Percentiles rank a stretch among this genome's conserved stretches.
Evolutionary conservation across 495 filamentous ascomycete species (phyloP).

Genomic region (Hypoxylon perforatum): DNA sequence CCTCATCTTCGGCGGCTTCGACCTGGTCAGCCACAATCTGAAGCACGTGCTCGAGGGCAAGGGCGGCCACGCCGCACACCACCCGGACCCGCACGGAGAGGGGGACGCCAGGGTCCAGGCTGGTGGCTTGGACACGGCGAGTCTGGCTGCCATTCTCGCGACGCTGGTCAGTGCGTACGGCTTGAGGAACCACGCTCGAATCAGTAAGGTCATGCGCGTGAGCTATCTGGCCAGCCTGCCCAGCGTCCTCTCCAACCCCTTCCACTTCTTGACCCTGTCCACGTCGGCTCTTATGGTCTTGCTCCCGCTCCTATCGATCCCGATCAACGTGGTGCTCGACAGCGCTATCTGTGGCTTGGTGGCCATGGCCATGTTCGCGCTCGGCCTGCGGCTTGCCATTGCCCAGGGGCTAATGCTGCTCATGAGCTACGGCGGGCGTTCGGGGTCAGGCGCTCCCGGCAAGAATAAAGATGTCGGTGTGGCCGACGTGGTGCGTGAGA

Average conservation of each 20-base stretch:
- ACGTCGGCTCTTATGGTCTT: slow-evolving; percentile 84
- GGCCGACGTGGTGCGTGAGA: slow-evolving; percentile 80
- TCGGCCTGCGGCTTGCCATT: slow-evolving; percentile 84
- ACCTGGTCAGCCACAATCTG: slow-evolving; percentile 90
- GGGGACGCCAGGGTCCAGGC: slow-evolving; percentile 66
- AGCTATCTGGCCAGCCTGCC: slow-evolving; percentile 80
- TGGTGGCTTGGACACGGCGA: slow-evolving; percentile 83
- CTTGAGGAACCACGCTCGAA: slow-evolving; percentile 92
- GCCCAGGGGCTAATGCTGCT: slow-evolving; percentile 92
- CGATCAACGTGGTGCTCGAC: slow-evolving; percentile 82
- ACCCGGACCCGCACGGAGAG: slow-evolving; percentile 69
- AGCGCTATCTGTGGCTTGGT: slow-evolving; percentile 81
- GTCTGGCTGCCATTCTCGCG: slow-evolving; percentile 85
- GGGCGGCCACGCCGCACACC: slow-evolving; percentile 71
- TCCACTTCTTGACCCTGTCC: slow-evolving; percentile 90
- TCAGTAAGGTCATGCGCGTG: slow-evolving; percentile 82
- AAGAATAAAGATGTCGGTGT: slow-evolving; percentile 63
- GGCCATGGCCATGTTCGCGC: slow-evolving; percentile 83
- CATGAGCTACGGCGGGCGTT: slow-evolving; percentile 75
- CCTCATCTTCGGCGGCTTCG: slow-evolving; percentile 94
- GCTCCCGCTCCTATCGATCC: slow-evolving; percentile 81
- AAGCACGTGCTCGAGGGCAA: slow-evolving; percentile 81
- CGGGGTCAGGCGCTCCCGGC: slow-evolving; percentile 18
- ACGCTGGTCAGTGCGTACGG: slow-evolving; percentile 88
- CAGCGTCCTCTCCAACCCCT: slow-evolving; percentile 83